These are phyloP conservation scores for Vanilla planifolia DNA, from an alignment of 106 monocot genomes.

Conservation along the genomic window DNA sequence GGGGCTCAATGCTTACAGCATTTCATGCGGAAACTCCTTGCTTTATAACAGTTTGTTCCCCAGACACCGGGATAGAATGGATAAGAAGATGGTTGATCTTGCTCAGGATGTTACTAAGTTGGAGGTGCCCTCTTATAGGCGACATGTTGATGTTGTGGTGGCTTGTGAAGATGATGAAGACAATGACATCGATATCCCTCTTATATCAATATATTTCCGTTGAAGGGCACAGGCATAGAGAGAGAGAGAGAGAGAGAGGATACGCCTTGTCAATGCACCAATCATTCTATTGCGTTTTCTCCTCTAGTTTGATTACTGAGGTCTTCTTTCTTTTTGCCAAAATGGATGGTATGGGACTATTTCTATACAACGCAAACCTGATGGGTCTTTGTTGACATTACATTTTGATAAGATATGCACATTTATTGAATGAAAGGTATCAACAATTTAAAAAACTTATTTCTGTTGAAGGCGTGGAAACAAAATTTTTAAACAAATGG, in stretches of 20 bases:
- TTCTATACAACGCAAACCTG: too few relatives aligned
- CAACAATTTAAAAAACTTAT: too few relatives aligned
- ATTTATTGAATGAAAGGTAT: too few relatives aligned
- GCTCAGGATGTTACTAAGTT: constrained; percentile 67
- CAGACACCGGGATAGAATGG: constrained; percentile 70
- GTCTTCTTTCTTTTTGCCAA: too few relatives aligned
- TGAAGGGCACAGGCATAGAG: constrained; percentile 5
- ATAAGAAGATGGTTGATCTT: constrained; percentile 64
- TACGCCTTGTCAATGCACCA: background rate
- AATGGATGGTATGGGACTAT: too few relatives aligned
- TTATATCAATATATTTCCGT: constrained; percentile 69
- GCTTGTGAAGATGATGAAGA: constrained; percentile 89
- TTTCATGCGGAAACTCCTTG: constrained; percentile 62
- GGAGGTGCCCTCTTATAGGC: constrained; percentile 47
- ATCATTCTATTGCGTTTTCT: too few relatives aligned
- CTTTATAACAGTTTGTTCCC: constrained; percentile 88
- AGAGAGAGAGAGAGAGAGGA: background rate
- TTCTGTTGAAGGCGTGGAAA: too few relatives aligned
- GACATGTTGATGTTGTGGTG: constrained; percentile 74
- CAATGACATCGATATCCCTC: constrained; percentile 78
- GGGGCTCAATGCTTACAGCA: constrained; percentile 75
- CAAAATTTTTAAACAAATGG: too few relatives aligned
- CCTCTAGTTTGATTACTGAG: too few relatives aligned
- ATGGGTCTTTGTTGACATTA: too few relatives aligned
- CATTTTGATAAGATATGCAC: too few relatives aligned